Evolutionary conservation across 1,284 basidiomycete species (phyloP), one percentile per base, ranked within the genome.

Genomic region (Boletellus deceptivus): DNA sequence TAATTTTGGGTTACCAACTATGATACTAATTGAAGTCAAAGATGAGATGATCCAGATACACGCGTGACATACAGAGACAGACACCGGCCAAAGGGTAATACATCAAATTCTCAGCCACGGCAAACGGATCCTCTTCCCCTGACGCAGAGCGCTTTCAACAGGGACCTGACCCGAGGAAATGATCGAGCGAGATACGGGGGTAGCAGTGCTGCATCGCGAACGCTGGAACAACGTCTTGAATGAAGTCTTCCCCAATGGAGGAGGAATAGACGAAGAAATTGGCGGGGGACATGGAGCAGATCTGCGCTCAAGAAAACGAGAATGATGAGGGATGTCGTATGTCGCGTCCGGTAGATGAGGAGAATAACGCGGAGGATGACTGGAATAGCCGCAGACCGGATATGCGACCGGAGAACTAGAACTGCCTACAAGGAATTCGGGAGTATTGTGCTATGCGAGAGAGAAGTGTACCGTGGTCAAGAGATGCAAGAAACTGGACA

Each of bases 371-470:
- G 50, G 49, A 53, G 63, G 55, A 35, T 54, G 64, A 37, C 64
- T 66, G 17, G 54, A 62, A 42, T 70, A 66, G 35, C 64, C 68
- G 38, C 49, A 49, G 27, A 63, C 59, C 2, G 64, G 68, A 33
- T 65, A 69, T 27, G 54, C 68, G 36, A 70, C 18, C 6, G 62
- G 65, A 44, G 68, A 70, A 43, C 53, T 59, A 18, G 68, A 67
- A 42, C 63, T 63, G 6, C 64, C 68, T 16, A 48, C 64, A 16
- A 67, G 65, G 47, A 67, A 67, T 50, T 67, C 65, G 25, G 64
- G 65, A 10, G 64, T 63, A 31, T 64, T 33, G 31, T 59, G 33
- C 61, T 63, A 35, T 27, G 31, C 6, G 31, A 45, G 1, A 16
- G 16, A 34, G 16, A 37, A 44, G 17, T 34, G 39, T 31, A 33